Evolutionary conservation across 78 protist species (phyloP).

Genomic region (Cyanophora paradoxa): DNA sequence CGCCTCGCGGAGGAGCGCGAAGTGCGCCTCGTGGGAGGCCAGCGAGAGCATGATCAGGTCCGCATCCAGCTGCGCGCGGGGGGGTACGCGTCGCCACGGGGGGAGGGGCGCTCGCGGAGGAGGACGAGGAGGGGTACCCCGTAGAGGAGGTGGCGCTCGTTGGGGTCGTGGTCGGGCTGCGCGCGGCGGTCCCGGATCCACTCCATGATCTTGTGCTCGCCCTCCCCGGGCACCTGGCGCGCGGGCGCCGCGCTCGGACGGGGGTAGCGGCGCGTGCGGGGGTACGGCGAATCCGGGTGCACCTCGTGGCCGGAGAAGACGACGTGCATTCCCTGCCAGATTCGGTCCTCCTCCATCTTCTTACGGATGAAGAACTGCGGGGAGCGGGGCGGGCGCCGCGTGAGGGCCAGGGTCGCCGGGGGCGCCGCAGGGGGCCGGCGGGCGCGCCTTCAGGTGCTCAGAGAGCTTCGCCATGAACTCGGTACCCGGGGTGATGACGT

Average conservation of each 20-base stretch:
- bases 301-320: conserved; percentile 13
- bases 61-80: no score
- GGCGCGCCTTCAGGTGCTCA: no score
- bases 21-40: conserved; percentile 85
- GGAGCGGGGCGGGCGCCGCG: no score
- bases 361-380: no score
- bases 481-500: conserved; percentile 95
- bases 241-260: neutral
- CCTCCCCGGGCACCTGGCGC: conserved; percentile 77
- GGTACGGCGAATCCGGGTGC: neutral
- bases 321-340: conserved; percentile 41
- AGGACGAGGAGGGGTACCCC: no score
- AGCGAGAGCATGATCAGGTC: conserved; percentile 87
- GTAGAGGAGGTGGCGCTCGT: conserved; percentile 75
- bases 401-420: no score
- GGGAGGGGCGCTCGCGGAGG: no score
- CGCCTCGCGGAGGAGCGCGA: conserved; percentile 76
- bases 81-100: no score
- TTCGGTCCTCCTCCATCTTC: neutral
- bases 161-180: conserved; percentile 68
- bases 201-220: conserved; percentile 95
- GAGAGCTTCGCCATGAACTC: conserved; percentile 66
- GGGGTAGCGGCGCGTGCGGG: neutral
- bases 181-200: conserved; percentile 72
- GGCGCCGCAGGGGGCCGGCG: no score